phyloP scores from a whole-genome alignment of 805 yeast species.

The Diddensiella caesifluorescens region DNA sequence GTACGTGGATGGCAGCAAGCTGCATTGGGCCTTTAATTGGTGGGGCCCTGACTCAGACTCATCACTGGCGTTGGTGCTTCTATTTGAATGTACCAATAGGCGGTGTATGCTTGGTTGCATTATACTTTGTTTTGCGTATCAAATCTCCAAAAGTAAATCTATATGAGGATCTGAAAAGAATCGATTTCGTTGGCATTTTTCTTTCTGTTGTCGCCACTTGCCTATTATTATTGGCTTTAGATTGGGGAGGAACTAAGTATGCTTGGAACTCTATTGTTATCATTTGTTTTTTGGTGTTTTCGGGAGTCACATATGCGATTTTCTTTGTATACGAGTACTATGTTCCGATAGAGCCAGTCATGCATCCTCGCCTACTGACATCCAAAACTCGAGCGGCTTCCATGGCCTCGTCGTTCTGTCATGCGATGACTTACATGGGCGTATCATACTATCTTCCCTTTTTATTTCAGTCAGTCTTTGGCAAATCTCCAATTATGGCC shows the following conservation, averaged over 20 bases:
- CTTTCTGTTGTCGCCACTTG: constrained; percentile 43
- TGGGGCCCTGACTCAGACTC: constrained; percentile 42
- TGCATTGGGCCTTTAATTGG: constrained; percentile 51
- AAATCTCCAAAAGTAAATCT: constrained; percentile 37
- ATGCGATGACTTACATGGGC: constrained; percentile 46
- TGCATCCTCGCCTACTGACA: constrained; percentile 39
- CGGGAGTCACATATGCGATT: constrained; percentile 36
- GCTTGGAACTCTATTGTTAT: constrained; percentile 53
- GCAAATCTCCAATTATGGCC: constrained; percentile 36
- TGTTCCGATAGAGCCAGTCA: constrained; percentile 37
- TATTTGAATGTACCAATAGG: constrained; percentile 42
- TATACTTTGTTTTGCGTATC: constrained; percentile 19
- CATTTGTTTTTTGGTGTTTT: constrained; percentile 39
- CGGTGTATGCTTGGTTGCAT: constrained; percentile 29
- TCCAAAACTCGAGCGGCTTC: constrained; percentile 26
- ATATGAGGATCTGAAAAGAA: constrained; percentile 38
- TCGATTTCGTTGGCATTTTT: constrained; percentile 52
- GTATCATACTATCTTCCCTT: constrained; percentile 46
- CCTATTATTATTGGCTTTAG: constrained; percentile 43
- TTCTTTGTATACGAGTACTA: constrained; percentile 47
- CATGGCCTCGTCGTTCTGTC: constrained; percentile 38
- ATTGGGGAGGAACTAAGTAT: constrained; percentile 48
- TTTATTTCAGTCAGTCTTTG: constrained; percentile 44
- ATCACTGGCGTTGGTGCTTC: constrained; percentile 51
- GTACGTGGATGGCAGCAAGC: constrained; percentile 27